Percentiles rank a stretch among this genome's conserved stretches.
Evolutionary conservation across 768 basidiomycete species (phyloP).

Genomic region (Trametes sanguinea): DNA sequence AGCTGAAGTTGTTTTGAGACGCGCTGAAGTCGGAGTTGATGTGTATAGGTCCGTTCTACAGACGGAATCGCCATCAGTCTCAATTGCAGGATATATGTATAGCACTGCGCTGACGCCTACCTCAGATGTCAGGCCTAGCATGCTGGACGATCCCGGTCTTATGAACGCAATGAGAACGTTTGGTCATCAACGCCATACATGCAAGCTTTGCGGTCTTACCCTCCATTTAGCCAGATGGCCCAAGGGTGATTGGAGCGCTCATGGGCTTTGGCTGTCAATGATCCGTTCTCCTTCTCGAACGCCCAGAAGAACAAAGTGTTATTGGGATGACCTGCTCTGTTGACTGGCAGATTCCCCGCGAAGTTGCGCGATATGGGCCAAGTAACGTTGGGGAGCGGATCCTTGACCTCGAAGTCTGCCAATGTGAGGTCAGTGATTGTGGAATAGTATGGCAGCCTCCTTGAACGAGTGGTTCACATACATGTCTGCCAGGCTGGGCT

Average conservation of each 20-base stretch:
- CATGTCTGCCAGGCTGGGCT: conserved; percentile 37
- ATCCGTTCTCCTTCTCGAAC: conserved; percentile 40
- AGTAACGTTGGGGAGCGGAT: conserved; percentile 37
- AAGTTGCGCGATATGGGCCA: conserved; percentile 36
- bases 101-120: conserved; percentile 16
- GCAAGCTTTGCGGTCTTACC: conserved; percentile 17
- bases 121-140: conserved; percentile 65
- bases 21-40: conserved; percentile 49
- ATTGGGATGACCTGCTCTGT: conserved; percentile 36
- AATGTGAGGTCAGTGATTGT: not conserved
- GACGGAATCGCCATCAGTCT: not conserved
- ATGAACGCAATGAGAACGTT: not conserved
- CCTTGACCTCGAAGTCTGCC: conserved; percentile 39
- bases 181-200: not conserved
- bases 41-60: conserved; percentile 69
- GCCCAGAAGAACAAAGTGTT: conserved; percentile 44
- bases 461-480: conserved; percentile 20
- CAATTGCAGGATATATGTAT: not conserved
- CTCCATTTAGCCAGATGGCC: conserved; percentile 42
- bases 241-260: conserved; percentile 33
- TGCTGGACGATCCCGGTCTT: conserved; percentile 70
- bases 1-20: conserved; percentile 54
- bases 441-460: not conserved
- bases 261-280: conserved; percentile 33
- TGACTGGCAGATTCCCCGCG: conserved; percentile 39